These are phyloP conservation scores for Suhomyces bribrorum DNA, from an alignment of 1,139 yeast species.

Conservation along the genomic window DNA sequence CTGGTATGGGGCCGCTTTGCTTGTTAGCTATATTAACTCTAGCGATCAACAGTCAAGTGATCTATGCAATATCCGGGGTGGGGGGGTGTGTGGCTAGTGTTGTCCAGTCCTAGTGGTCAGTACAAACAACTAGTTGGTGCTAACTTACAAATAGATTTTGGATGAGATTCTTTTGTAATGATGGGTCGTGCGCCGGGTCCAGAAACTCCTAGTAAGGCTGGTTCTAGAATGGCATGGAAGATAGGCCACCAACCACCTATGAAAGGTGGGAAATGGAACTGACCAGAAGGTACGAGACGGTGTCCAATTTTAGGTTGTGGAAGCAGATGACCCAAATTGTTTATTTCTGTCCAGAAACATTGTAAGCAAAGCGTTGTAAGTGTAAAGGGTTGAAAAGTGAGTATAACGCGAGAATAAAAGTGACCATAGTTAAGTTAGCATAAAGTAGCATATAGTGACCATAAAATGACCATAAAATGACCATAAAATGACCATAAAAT, in stretches of 20 bases:
- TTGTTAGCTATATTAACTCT: neutral
- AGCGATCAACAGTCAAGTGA: conserved; percentile 9
- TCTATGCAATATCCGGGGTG: neutral
- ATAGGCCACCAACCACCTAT: neutral
- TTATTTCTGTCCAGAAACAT: no score
- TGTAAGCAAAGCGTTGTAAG: no score
- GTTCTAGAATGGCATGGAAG: neutral
- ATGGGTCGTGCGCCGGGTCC: neutral
- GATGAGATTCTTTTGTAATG: no score
- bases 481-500: no score
- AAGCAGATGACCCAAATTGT: no score
- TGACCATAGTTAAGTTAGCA: no score
- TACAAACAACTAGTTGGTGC: neutral
- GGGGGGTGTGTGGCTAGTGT: neutral
- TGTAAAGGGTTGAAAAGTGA: no score
- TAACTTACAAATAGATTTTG: neutral
- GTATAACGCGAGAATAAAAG: no score
- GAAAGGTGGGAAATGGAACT: neutral
- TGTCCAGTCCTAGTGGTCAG: conserved; percentile 2
- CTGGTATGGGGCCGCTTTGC: neutral
- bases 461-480: no score
- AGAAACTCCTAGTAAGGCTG: neutral
- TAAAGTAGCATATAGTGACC: no score
- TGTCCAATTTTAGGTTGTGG: no score
- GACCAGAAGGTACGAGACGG: no score